phyloP scores from a whole-genome alignment of 1,284 basidiomycete genomes.

The Malassezia caprae region DNA sequence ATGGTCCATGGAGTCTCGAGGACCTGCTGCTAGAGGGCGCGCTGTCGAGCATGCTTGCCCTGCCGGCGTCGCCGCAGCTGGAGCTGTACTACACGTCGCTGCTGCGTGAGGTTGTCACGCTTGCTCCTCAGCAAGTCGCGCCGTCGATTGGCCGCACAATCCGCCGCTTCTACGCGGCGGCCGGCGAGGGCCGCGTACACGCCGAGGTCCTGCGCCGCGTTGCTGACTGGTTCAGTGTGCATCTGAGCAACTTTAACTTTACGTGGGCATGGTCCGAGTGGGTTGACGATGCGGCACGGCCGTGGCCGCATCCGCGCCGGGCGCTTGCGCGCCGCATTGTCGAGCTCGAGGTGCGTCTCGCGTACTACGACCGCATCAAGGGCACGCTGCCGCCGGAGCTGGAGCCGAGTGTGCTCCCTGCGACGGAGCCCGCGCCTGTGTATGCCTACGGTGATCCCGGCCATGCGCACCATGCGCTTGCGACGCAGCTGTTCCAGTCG shows the following conservation, averaged over 20 bases:
- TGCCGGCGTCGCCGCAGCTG: conserved; percentile 68
- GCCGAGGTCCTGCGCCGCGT: conserved; percentile 70
- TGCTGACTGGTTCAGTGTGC: conserved; percentile 87
- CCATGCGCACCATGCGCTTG: conserved; percentile 67
- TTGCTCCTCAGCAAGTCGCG: conserved; percentile 79
- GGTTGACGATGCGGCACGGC: conserved; percentile 71
- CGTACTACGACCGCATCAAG: conserved; percentile 85
- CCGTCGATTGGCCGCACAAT: conserved; percentile 93
- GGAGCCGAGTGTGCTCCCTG: conserved; percentile 60
- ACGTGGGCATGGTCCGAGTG: conserved; percentile 99
- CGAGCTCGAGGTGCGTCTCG: conserved; percentile 79
- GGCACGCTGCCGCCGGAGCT: conserved; percentile 73
- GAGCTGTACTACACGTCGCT: conserved; percentile 72
- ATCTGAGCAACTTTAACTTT: conserved; percentile 96
- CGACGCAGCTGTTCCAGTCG: conserved; percentile 67
- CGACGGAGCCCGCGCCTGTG: conserved; percentile 67
- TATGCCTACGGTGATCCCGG: conserved; percentile 69
- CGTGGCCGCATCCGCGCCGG: conserved; percentile 66
- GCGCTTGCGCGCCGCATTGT: conserved; percentile 77
- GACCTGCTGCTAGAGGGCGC: conserved; percentile 54
- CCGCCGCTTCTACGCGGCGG: conserved; percentile 62
- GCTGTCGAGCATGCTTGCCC: conserved; percentile 63
- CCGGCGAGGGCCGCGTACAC: conserved; percentile 55
- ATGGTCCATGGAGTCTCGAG: conserved; percentile 32
- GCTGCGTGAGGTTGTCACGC: conserved; percentile 84